A percentile compares a stretch with the other conserved stretches of the same genome.
Evolutionary conservation across 148 eudicot species (phyloP).

Genomic region (Diospyros kaki): DNA sequence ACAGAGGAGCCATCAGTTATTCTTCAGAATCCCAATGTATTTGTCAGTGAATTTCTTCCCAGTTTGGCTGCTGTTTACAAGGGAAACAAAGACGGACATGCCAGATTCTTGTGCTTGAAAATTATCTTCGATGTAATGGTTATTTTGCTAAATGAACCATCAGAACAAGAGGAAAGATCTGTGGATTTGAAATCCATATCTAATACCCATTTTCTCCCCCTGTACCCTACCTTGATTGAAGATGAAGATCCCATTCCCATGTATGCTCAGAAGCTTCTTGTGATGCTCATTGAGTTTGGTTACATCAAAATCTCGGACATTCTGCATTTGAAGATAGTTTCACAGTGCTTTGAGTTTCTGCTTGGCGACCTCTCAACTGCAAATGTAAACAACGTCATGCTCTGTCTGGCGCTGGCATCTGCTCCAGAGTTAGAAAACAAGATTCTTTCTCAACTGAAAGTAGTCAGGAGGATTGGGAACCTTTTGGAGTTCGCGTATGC

Average conservation of each 20-base stretch:
- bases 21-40: constrained; percentile 39
- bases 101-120: constrained; percentile 90
- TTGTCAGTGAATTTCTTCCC: constrained; percentile 69
- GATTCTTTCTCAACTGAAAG: constrained; percentile 71
- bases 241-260: constrained; percentile 96
- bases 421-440: constrained; percentile 83
- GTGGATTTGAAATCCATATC: constrained; percentile 68
- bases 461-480: constrained; percentile 76
- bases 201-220: constrained; percentile 64
- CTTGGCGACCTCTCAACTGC: constrained; percentile 80
- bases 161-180: constrained; percentile 29
- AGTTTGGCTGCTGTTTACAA: constrained; percentile 78
- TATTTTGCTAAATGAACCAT: constrained; percentile 55
- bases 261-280: constrained; percentile 92
- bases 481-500: constrained; percentile 74
- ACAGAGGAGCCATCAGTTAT: constrained; percentile 64
- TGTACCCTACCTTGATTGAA: constrained; percentile 74
- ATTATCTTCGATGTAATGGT: constrained; percentile 82
- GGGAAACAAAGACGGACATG: constrained; percentile 94
- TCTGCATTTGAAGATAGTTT: constrained; percentile 61
- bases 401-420: constrained; percentile 82
- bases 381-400: constrained; percentile 78
- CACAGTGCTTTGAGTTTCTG: constrained; percentile 84
- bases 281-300: constrained; percentile 77
- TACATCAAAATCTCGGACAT: constrained; percentile 76